Evolutionary conservation across 306 rosid species (phyloP), one percentile per base, ranked within the genome.

Genomic region (Lupinus albus): DNA sequence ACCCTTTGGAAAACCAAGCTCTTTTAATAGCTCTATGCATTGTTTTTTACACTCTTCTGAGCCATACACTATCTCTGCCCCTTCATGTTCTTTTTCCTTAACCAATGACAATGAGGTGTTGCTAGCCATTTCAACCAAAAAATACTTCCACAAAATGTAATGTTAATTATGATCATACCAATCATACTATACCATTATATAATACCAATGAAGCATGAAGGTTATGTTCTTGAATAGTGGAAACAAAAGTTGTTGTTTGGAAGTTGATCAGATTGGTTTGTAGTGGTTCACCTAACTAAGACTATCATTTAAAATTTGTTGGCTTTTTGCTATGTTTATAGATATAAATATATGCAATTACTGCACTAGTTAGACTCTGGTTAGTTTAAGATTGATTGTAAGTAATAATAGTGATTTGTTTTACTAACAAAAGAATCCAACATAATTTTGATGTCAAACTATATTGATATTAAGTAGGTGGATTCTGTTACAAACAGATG

Each of bases 1-100:
- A 2, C 95, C 97, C 17, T 30, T 74, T 1, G 97, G 92, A 41
- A 90, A 87, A 3, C 97, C 95, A 6, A 90, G 48, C 73, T 90
- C 97, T 46, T 75, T 76, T 30, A 90, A 44, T 0, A 90, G 85
- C 67, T 87, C 87, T 8, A 81, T 16, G 25, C 92, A 90, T 2
- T 45, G 82, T 0, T 75, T 64, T 20, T 75, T 44, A 44, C 97
- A 90, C 14, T 77, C 90, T 53, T 90, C 86, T 0, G 78, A 18
- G 7, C 95, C 97, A 15, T 85, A 56, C 30, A 78, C 86, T 1
- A 90, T 79, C 81, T 87, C 91, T 1, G 95, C 91, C 7, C 91
- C 88, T 0, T 72, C 85, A 1, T 87, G 86, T 68, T 83, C 86
- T 60, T 79, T 80, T 12, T 25, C 30, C 30, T 25, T 25, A 25